These are phyloP conservation scores for Penicillium italicum DNA, from an alignment of 2,329 filamentous ascomycete genomes.

Conservation along the genomic window DNA sequence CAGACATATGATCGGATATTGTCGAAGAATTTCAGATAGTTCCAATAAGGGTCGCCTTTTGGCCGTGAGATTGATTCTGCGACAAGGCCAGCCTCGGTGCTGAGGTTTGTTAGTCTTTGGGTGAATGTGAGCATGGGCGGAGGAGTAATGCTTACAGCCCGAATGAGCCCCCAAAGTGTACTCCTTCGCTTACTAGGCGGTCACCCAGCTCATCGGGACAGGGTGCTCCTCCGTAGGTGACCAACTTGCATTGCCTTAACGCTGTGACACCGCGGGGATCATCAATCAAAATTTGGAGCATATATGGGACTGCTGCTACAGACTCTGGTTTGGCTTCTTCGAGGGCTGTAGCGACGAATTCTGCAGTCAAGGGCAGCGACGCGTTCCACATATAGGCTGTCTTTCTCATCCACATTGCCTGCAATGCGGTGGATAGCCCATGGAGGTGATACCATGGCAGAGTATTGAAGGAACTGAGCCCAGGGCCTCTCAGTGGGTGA, in stretches of 20 bases:
- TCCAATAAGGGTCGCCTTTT: conserved; percentile 41
- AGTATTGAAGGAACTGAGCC: conserved; percentile 43
- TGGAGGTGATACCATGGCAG: conserved; percentile 47
- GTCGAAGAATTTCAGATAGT: conserved; percentile 42
- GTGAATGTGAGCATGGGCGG: too few species aligned
- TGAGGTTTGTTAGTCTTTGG: conserved; percentile 19
- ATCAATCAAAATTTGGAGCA: conserved; percentile 42
- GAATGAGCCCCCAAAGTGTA: conserved; percentile 41
- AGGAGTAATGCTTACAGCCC: conserved; percentile 41
- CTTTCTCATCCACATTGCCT: conserved; percentile 46
- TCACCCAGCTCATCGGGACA: conserved; percentile 45
- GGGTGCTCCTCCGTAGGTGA: conserved; percentile 42
- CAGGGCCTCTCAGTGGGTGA: conserved; percentile 35
- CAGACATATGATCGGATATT: conserved; percentile 36
- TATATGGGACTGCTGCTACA: conserved; percentile 43
- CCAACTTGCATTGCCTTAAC: conserved; percentile 38
- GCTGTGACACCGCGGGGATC: conserved; percentile 34
- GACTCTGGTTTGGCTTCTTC: conserved; percentile 39
- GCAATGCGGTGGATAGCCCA: conserved; percentile 42
- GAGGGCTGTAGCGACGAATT: conserved; percentile 36
- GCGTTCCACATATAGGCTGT: conserved; percentile 44
- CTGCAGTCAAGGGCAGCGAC: conserved; percentile 39
- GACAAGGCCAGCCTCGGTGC: conserved; percentile 45
- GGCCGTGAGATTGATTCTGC: conserved; percentile 43
- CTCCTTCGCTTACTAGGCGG: conserved; percentile 35